Base-by-base conservation (phyloP, 2,329 filamentous ascomycete species). In the Metarhizium rileyi region DNA sequence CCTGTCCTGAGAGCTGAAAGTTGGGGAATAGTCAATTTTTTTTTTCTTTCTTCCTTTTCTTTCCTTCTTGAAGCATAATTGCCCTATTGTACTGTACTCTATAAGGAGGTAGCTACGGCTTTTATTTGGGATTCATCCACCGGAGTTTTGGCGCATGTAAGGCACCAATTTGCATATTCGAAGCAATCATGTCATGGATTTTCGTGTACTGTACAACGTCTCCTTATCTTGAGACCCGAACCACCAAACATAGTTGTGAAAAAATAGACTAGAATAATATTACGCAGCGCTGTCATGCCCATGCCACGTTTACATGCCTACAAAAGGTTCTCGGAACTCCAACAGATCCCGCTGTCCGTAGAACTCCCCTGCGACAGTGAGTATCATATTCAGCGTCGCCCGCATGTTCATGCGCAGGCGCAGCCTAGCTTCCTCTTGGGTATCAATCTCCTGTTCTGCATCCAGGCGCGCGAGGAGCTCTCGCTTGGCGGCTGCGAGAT, bases 271-370 rank as follows among this genome's bases (percentile, higher is more conserved):
- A 26, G 12, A 12, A 35, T 26, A n/a, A 16, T 16, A 18, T 33
- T 7, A 9, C 3, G 33, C 6, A 14, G 16, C 12, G 10, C 30
- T 5, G 20, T 28, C 22, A 3, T 3, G 16, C 51, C 63, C 66
- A 72, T 5, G 20, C 18, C 22, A 3, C 2, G 16, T 50, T 63
- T 66, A 72, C 56, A 73, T 62, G 30, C 69, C 68, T 22, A 72
- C 68, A 58, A 81, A 82, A 4, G 78, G 77, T 53, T 84, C 78
- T 51, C 89, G 78, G 53, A 84, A 86, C 59, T 86, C 81, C 45
- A 96, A 75, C 54, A 96, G 68, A 66, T 97, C 91, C 55, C 84
- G 77, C 68, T 97, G 91, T 1, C 91, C 90, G 67, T 90, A 97
- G 56, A 87, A 81, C 67, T 95, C 90, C 58, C 89, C 90, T 44